A percentile compares a stretch with the other conserved stretches of the same genome.
Conservation (phyloP, 805 yeast genomes). For the Candida ipomoeae region DNA sequence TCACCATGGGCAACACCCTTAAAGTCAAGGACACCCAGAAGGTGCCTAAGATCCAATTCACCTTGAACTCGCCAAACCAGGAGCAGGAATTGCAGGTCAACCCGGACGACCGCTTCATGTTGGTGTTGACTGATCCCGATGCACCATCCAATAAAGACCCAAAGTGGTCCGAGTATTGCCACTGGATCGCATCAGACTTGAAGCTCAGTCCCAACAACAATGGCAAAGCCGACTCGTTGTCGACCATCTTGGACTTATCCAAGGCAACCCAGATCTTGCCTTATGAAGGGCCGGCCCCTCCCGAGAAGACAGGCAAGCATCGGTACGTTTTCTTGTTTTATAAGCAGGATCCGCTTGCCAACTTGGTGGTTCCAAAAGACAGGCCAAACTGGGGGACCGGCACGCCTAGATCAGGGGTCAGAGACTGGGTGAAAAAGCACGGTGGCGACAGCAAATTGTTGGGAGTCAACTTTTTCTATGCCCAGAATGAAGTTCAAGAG, state of each 20-base stretch:
- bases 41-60: conserved; percentile 63
- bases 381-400: conserved; percentile 85
- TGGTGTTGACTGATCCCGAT: conserved; percentile 89
- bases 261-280: conserved; percentile 43
- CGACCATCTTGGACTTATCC: conserved; percentile 31
- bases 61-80: conserved; percentile 46
- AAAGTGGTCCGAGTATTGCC: conserved; percentile 86
- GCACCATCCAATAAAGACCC: conserved; percentile 82
- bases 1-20: conserved; percentile 75
- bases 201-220: conserved; percentile 34
- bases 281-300: conserved; percentile 89
- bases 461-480: conserved; percentile 79
- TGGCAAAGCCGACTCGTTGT: conserved; percentile 19
- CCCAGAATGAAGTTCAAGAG: conserved; percentile 48
- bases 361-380: conserved; percentile 43
- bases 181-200: conserved; percentile 61
- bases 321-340: conserved; percentile 76
- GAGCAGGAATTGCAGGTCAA: conserved; percentile 41
- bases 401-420: conserved; percentile 72
- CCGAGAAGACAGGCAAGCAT: conserved; percentile 79
- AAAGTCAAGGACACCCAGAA: conserved; percentile 61
- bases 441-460: conserved; percentile 54
- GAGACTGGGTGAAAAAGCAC: conserved; percentile 65
- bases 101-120: conserved; percentile 54
- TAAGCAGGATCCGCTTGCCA: conserved; percentile 53